A percentile compares a stretch with the other conserved stretches of the same genome.
phyloP scores from a whole-genome alignment of 2,329 filamentous ascomycete species.

The Nemania bipapillata region DNA sequence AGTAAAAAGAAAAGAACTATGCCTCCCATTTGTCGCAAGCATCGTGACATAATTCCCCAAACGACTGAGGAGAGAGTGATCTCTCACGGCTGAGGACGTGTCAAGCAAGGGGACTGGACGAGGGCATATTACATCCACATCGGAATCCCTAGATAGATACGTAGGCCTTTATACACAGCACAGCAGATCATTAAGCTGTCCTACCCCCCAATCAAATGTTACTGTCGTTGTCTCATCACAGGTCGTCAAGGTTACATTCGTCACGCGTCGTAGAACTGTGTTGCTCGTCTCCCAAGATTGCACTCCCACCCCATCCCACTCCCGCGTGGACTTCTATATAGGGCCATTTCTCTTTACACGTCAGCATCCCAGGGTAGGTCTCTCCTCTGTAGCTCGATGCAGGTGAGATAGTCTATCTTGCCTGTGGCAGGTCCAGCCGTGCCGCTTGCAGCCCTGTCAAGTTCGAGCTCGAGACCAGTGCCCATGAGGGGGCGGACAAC shows the following conservation, averaged over 20 bases:
- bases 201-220: constrained; percentile 11
- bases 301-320: not conserved
- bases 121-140: not conserved
- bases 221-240: constrained; percentile 29
- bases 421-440: constrained; percentile 40
- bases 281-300: not conserved
- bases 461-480: constrained; percentile 83
- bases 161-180: constrained; percentile 11
- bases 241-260: constrained; percentile 19
- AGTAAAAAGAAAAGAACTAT: not conserved
- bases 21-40: not conserved
- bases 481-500: constrained; percentile 86
- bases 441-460: constrained; percentile 55
- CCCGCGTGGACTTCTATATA: not conserved
- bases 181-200: not conserved
- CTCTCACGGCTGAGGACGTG: not conserved
- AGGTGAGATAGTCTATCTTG: constrained; percentile 50
- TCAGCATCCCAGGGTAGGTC: constrained; percentile 51
- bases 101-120: not conserved
- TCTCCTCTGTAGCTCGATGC: constrained; percentile 49
- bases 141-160: not conserved
- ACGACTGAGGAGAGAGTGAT: not conserved
- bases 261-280: constrained; percentile 23
- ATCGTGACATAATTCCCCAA: not conserved
- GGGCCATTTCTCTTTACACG: constrained; percentile 36